Evolutionary conservation across 2,329 filamentous ascomycete species (phyloP).

Genomic region (Bipolaris bicolor): DNA sequence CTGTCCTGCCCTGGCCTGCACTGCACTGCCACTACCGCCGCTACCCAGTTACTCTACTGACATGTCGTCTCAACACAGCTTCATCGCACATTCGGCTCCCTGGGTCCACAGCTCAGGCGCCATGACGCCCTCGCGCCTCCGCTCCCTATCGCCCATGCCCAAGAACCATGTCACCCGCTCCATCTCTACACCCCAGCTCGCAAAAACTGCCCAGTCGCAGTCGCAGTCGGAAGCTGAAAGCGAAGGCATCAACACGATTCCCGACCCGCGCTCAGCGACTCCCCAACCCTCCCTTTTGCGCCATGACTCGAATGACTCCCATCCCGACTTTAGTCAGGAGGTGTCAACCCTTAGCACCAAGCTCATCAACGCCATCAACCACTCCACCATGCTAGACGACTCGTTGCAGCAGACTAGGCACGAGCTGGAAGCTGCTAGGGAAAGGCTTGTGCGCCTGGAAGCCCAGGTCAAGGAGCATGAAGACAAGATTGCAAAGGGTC

Average conservation of each 20-base stretch:
- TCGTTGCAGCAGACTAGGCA: slow-evolving; percentile 80
- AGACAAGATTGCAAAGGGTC: slow-evolving; percentile 71
- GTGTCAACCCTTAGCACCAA: slow-evolving; percentile 92
- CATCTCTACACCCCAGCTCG: slow-evolving; percentile 46
- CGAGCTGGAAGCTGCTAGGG: slow-evolving; percentile 76
- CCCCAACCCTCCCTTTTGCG: slow-evolving; percentile 40
- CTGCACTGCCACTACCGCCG: background rate
- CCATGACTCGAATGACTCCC: slow-evolving; percentile 56
- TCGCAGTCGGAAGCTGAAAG: slow-evolving; percentile 52
- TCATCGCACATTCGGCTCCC: slow-evolving; percentile 41
- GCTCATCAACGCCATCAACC: slow-evolving; percentile 95
- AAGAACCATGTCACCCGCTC: slow-evolving; percentile 49
- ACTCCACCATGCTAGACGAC: slow-evolving; percentile 91
- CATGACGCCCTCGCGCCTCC: slow-evolving; percentile 46
- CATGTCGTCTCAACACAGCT: slow-evolving; percentile 29
- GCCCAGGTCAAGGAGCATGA: slow-evolving; percentile 71
- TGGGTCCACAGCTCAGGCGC: slow-evolving; percentile 43
- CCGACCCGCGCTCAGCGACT: slow-evolving; percentile 57
- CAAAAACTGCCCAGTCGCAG: slow-evolving; percentile 42
- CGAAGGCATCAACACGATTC: slow-evolving; percentile 71
- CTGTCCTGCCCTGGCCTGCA: background rate
- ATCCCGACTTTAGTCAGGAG: slow-evolving; percentile 72
- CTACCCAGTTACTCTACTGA: slow-evolving; percentile 12
- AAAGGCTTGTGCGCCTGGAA: slow-evolving; percentile 73
- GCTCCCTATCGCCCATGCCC: slow-evolving; percentile 44